Base-by-base conservation (phyloP, 371 early-diverging fungal species). In the Nematocida ironsii region DNA sequence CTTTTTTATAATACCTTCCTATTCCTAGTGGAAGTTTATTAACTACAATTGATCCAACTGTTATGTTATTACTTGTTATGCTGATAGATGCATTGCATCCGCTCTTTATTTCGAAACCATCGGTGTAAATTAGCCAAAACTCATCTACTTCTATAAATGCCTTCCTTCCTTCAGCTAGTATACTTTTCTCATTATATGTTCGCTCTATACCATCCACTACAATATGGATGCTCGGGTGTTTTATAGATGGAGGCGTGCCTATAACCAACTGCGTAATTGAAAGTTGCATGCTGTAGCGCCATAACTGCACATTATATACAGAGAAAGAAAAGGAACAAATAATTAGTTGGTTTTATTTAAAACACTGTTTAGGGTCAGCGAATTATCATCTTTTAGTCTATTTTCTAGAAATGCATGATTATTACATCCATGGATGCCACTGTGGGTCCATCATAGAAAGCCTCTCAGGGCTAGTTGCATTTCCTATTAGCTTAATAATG, bases 401-500 rank as follows among this genome's bases (percentile, higher is more conserved):
- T 33, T 33, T 20, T 54, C 54, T 20, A 54, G 54, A 54, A 54
- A 54, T 54, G 3, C 18, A 54, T 54, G 18, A 33, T 11, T 18
- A 40, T 23, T 66, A 83, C 23, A 69, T 42, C 83, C 83, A 83
- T 5, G 83, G 83, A 47, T 83, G 75, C 83, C 83, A 83, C 72
- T 71, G 78, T 42, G 72, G 72, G 55, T 75, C 72, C 78, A 76
- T 83, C 72, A 70, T 72, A 67, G 64, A 76, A 18, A 83, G 72
- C 20, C 78, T 58, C 45, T 83, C 83, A 13, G 78, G 83, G 39
- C 69, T 71, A 4, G 71, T 83, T 40, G 72, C 27, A 40, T 74
- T 74, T 11, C 75, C 72, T 4, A 83, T 52, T 3, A 69, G 33
- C 54, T 72, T 72, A 39, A 72, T 57, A 62, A 82, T 73, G 68